Percentiles rank a stretch among this genome's conserved stretches.
These are phyloP conservation scores for Calonectria hawksworthii DNA, from an alignment of 2,329 filamentous ascomycete species.

Conservation along the genomic window DNA sequence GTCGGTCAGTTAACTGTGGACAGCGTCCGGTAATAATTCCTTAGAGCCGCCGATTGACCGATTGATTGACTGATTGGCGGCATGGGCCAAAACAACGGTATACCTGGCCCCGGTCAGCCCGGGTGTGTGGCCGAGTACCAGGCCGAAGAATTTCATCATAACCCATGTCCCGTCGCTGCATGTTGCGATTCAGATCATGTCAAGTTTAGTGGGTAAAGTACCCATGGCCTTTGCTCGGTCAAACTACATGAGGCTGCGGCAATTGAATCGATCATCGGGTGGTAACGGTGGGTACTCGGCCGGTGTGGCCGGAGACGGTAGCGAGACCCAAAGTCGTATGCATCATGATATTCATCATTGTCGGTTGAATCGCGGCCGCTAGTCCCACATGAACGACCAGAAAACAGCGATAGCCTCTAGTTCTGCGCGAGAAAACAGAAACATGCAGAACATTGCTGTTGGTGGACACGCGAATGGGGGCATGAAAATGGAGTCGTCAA, in stretches of 20 bases:
- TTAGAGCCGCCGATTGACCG: slow-evolving; percentile 19
- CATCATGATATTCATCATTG: slow-evolving; percentile 20
- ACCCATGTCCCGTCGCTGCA: slow-evolving; percentile 14
- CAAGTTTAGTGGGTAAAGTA: slow-evolving; percentile 4
- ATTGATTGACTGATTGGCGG: slow-evolving; percentile 23
- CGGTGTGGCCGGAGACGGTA: slow-evolving; percentile 24
- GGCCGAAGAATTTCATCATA: slow-evolving; percentile 21
- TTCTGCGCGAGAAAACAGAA: background rate
- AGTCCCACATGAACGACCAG: background rate
- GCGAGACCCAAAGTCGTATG: slow-evolving; percentile 19
- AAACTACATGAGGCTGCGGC: slow-evolving; percentile 25
- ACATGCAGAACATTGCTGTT: background rate
- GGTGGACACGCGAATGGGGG: background rate
- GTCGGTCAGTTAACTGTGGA: slow-evolving; percentile 6
- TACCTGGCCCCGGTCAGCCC: slow-evolving; percentile 23
- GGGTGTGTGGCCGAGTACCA: slow-evolving; percentile 29
- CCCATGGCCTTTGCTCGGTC: slow-evolving; percentile 26
- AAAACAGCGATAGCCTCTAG: background rate
- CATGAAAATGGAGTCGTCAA: background rate
- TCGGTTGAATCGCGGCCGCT: slow-evolving; percentile 13
- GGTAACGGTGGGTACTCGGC: slow-evolving; percentile 27
- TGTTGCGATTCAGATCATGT: background rate
- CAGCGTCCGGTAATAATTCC: slow-evolving; percentile 1
- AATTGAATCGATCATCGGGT: slow-evolving; percentile 24
- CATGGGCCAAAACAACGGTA: slow-evolving; percentile 1